Evolutionary conservation across 768 basidiomycete genomes (phyloP).

Genomic region (Mycena indigotica): DNA sequence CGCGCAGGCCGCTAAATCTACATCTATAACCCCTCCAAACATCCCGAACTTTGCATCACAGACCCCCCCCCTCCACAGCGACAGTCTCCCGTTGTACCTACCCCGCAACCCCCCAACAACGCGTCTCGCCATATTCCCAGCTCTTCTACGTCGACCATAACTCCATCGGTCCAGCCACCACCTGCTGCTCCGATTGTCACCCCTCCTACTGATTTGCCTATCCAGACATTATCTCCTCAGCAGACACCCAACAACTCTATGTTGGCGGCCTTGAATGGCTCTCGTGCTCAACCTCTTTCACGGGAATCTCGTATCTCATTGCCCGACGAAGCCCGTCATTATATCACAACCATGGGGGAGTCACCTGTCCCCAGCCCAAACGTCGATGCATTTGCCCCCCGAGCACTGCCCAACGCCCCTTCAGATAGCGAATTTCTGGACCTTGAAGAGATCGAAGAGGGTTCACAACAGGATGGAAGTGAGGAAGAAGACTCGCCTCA

Average conservation of each 20-base stretch:
- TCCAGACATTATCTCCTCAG: slow-evolving; percentile 17
- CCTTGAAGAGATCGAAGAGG: slow-evolving; percentile 56
- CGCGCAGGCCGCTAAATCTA: slow-evolving; percentile 9
- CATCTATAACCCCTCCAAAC: slow-evolving; percentile 8
- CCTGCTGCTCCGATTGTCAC: not conserved
- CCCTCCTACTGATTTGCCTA: slow-evolving; percentile 13
- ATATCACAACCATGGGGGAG: slow-evolving; percentile 69
- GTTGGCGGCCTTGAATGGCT: slow-evolving; percentile 38
- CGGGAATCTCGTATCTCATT: slow-evolving; percentile 71
- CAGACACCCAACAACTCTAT: slow-evolving; percentile 28
- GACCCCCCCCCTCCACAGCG: slow-evolving; percentile 9
- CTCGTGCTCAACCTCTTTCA: slow-evolving; percentile 40
- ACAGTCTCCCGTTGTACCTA: slow-evolving; percentile 12
- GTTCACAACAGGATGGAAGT: too few species aligned
- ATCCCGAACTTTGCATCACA: slow-evolving; percentile 10
- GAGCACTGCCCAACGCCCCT: slow-evolving; percentile 19
- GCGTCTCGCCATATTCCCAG: slow-evolving; percentile 11
- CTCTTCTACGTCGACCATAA: slow-evolving; percentile 23
- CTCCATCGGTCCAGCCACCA: slow-evolving; percentile 23
- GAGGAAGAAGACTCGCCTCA: slow-evolving; percentile 46
- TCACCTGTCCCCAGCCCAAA: slow-evolving; percentile 61
- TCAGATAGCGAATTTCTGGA: slow-evolving; percentile 64
- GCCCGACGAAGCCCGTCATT: slow-evolving; percentile 76
- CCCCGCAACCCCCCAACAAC: slow-evolving; percentile 22
- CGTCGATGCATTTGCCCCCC: slow-evolving; percentile 38